Evolutionary conservation across 352 stramenopile species (phyloP).

Genomic region (Blastocystis sp.): DNA sequence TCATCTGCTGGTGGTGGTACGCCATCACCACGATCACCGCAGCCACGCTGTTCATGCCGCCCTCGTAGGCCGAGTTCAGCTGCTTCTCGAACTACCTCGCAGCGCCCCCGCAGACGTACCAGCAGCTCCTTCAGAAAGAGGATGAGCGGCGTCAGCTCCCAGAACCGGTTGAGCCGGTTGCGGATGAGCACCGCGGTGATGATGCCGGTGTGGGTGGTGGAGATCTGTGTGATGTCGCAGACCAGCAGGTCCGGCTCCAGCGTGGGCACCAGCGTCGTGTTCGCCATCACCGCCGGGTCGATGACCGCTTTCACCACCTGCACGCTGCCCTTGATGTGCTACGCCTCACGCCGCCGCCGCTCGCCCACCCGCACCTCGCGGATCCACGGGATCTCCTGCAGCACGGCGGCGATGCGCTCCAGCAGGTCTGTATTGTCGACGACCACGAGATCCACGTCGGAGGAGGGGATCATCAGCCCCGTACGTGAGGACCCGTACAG

Average conservation of each 20-base stretch:
- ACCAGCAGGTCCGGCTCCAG: slow-evolving; percentile 30
- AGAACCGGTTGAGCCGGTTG: slow-evolving; percentile 30
- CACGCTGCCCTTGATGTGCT: slow-evolving; percentile 49
- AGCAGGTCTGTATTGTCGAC: slow-evolving; percentile 34
- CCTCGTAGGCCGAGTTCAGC: slow-evolving; percentile 40
- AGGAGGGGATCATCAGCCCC: slow-evolving; percentile 41
- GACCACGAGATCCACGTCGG: slow-evolving; percentile 47
- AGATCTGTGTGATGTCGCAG: slow-evolving; percentile 50
- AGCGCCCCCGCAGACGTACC: neutral
- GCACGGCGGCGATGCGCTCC: neutral
- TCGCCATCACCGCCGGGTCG: slow-evolving; percentile 34
- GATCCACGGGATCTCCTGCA: slow-evolving; percentile 19
- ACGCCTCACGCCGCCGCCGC: neutral
- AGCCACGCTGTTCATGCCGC: slow-evolving; percentile 47
- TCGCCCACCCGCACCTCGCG: neutral
- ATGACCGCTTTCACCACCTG: slow-evolving; percentile 46
- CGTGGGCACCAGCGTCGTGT: slow-evolving; percentile 42
- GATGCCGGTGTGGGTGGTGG: slow-evolving; percentile 36
- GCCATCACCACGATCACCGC: slow-evolving; percentile 49
- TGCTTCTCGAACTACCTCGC: slow-evolving; percentile 18
- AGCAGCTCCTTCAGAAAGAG: slow-evolving; percentile 44
- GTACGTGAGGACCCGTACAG: slow-evolving; percentile 36
- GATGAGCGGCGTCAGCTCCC: slow-evolving; percentile 33
- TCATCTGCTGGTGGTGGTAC: slow-evolving; percentile 1
- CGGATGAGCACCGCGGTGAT: slow-evolving; percentile 4